These are phyloP conservation scores for Diaporthe helianthi DNA, from an alignment of 2,329 filamentous ascomycete genomes.

Conservation along the genomic window DNA sequence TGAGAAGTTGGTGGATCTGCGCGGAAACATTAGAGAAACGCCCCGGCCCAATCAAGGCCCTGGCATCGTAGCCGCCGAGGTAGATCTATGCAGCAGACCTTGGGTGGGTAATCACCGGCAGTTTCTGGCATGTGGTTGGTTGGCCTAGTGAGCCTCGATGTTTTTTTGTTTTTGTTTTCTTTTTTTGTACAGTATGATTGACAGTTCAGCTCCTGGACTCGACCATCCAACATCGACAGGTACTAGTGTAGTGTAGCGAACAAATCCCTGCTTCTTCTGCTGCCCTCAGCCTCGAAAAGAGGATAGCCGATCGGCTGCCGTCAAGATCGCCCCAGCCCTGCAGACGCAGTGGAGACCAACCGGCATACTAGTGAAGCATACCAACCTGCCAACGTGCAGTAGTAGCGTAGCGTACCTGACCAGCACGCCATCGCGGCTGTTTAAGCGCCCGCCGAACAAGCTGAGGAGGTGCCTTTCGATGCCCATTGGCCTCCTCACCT, in stretches of 20 bases:
- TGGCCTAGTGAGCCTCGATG: background rate
- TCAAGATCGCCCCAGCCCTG: no score
- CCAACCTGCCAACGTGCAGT: background rate
- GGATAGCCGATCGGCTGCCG: no score
- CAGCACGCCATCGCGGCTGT: conserved; percentile 29
- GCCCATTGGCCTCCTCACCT: conserved; percentile 3
- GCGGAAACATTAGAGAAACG: conserved; percentile 22
- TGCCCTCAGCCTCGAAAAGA: no score
- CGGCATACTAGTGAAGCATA: no score
- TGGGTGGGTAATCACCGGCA: background rate
- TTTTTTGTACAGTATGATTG: no score
- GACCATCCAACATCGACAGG: background rate
- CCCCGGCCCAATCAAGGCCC: conserved; percentile 20
- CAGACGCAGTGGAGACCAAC: no score
- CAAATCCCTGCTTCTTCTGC: no score
- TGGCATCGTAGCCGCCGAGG: conserved; percentile 8
- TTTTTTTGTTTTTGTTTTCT: no score
- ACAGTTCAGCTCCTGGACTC: background rate
- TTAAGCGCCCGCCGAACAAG: conserved; percentile 18
- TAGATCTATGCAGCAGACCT: conserved; percentile 13
- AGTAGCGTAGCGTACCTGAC: background rate
- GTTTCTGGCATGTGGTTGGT: background rate
- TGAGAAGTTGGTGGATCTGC: conserved; percentile 24
- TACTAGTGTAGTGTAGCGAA: no score
- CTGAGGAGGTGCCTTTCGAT: background rate